A percentile compares a stretch with the other conserved stretches of the same genome.
phyloP scores from a whole-genome alignment of 1,139 yeast species.

The Suhomyces yuchorum region DNA sequence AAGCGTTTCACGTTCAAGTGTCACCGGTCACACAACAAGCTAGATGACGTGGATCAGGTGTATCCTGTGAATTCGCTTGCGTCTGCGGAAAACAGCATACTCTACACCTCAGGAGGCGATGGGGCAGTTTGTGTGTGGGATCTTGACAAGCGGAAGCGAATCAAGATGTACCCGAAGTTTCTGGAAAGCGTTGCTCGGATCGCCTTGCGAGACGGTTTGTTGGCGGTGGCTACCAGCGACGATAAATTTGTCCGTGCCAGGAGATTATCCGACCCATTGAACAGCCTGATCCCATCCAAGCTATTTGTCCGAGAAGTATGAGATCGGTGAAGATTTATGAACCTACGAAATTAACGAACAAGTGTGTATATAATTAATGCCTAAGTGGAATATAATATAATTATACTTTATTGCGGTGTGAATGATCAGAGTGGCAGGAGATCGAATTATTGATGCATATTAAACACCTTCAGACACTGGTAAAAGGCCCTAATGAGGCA shows the following conservation, averaged over 20 bases:
- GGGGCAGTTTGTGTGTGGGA: constrained; percentile 81
- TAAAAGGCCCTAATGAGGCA: no score
- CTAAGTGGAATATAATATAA: not conserved
- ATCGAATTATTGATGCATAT: no score
- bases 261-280: constrained; percentile 17
- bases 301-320: constrained; percentile 14
- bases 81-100: constrained; percentile 51
- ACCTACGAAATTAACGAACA: not conserved
- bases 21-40: constrained; percentile 54
- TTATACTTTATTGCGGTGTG: no score
- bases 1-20: constrained; percentile 81
- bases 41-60: constrained; percentile 58
- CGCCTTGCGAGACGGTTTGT: constrained; percentile 37
- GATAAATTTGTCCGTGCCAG: constrained; percentile 35
- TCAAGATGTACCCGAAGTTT: constrained; percentile 58
- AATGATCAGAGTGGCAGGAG: no score
- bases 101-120: constrained; percentile 79
- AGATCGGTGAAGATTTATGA: no score
- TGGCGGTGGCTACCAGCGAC: constrained; percentile 68
- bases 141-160: constrained; percentile 58
- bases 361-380: not conserved
- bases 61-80: constrained; percentile 74
- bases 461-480: no score
- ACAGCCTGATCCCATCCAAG: constrained; percentile 16
- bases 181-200: constrained; percentile 50